phyloP scores from a whole-genome alignment of 495 filamentous ascomycete genomes.

The Penicillium robsamsonii region DNA sequence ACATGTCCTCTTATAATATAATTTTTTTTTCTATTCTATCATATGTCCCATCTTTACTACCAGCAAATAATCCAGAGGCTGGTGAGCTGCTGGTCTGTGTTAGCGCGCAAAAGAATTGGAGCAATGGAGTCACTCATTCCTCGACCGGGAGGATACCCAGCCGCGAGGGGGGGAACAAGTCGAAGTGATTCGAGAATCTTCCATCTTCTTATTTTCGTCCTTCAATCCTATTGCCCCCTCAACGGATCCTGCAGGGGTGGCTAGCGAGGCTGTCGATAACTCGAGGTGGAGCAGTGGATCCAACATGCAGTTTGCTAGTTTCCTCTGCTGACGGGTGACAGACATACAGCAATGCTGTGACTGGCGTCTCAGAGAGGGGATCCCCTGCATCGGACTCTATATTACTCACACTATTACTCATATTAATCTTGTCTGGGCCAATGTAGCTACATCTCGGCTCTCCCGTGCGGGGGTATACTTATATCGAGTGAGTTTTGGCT shows the following conservation, averaged over 20 bases:
- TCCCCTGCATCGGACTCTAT: constrained; percentile 2
- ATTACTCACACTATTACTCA: not conserved
- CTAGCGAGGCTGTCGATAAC: constrained; percentile 8
- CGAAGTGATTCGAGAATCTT: constrained; percentile 21
- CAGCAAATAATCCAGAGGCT: constrained; percentile 32
- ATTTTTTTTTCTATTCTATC: constrained; percentile 10
- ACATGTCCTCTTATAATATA: constrained; percentile 9
- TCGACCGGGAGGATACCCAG: constrained; percentile 15
- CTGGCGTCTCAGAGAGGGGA: constrained; percentile 7
- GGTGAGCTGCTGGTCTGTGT: constrained; percentile 38
- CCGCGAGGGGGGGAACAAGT: not conserved
- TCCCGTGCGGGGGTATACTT: not conserved
- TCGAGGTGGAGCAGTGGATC: constrained; percentile 32
- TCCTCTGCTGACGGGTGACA: constrained; percentile 14
- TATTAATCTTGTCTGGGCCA: not conserved
- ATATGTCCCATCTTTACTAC: constrained; percentile 15
- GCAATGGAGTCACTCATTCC: constrained; percentile 21
- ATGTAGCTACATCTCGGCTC: constrained; percentile 1
- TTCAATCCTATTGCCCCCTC: constrained; percentile 1
- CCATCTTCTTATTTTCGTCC: constrained; percentile 12
- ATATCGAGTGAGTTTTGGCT: constrained; percentile 4
- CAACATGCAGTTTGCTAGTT: constrained; percentile 33
- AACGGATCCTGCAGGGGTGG: constrained; percentile 9
- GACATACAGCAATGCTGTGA: constrained; percentile 8
- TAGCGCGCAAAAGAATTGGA: constrained; percentile 34